Percentiles rank a stretch among this genome's conserved stretches.
Evolutionary conservation across 805 yeast species (phyloP).

Genomic region (Suhomyces kilbournensis): DNA sequence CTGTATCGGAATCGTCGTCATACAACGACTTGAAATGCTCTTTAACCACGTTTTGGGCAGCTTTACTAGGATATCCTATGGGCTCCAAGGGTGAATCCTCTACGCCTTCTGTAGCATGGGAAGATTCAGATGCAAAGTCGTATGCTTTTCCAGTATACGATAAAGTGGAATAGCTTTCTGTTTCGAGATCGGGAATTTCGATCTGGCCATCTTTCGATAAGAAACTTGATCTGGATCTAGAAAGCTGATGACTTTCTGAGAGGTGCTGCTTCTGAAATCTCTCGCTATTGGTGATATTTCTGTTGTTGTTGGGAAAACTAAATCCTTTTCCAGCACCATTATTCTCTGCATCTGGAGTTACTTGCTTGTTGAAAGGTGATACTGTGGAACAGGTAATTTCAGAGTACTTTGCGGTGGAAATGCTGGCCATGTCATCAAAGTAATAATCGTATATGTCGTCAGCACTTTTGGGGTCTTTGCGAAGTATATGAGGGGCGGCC

Average conservation of each 20-base stretch:
- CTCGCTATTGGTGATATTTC: slow-evolving; percentile 34
- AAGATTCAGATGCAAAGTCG: slow-evolving; percentile 20
- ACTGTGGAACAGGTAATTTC: slow-evolving; percentile 8
- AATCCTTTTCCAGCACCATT: slow-evolving; percentile 35
- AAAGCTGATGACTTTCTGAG: slow-evolving; percentile 4
- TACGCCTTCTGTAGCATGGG: not conserved
- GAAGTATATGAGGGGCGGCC: not conserved
- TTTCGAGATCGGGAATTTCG: slow-evolving; percentile 40
- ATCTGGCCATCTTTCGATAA: slow-evolving; percentile 30
- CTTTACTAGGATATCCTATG: slow-evolving; percentile 34
- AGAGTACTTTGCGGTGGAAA: slow-evolving; percentile 10
- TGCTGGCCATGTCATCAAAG: slow-evolving; percentile 8
- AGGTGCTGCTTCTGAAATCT: not conserved
- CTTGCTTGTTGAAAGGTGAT: not conserved
- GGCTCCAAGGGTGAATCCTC: slow-evolving; percentile 24
- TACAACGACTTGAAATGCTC: slow-evolving; percentile 24
- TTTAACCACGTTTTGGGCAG: slow-evolving; percentile 25
- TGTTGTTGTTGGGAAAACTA: slow-evolving; percentile 34
- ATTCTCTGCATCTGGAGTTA: slow-evolving; percentile 23
- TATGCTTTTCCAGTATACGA: slow-evolving; percentile 24
- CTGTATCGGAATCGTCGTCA: slow-evolving; percentile 27
- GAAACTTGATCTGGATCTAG: slow-evolving; percentile 6
- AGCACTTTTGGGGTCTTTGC: not conserved
- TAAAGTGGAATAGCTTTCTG: slow-evolving; percentile 11
- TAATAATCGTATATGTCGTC: slow-evolving; percentile 9